Evolutionary conservation across 208 protist genomes (phyloP), one percentile per base, ranked within the genome.

Genomic region (Naegleria lovaniensis): DNA sequence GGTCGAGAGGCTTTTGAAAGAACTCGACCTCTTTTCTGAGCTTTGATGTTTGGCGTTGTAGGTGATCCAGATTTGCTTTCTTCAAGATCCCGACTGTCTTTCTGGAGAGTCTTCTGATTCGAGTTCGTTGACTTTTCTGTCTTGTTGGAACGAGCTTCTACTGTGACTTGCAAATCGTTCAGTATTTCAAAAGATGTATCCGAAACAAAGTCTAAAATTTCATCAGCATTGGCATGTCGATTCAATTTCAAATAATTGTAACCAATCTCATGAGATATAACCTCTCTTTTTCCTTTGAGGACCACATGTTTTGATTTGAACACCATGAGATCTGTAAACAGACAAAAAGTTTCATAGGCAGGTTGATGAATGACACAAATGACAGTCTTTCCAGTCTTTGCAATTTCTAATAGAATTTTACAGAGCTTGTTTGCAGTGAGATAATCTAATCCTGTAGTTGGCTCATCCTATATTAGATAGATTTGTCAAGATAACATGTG

Each of bases 381-480:
- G 11, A 94, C 91, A 25, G 93, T 94, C 25, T 88, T 83, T 5
- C 43, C 51, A 43, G 7, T 29, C 2, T 89, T 5, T 40, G 86
- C 48, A 33, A 89, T 76, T 39, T 39, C 58, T 13, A 76, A 5
- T 5, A 89, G 36, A 43, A 9, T 41, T 76, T 59, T 41, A 76
- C 43, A 76, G 7, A 76, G 5, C 43, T 89, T 43, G 15, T 89
- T 89, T 25, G 51, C 9, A n/a, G 33, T 43, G 0, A 43, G 7
- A n/a, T 22, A 40, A 76, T 89, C 86, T 13, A 89, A 84, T 67
- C 11, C 55, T 22, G 95, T 95, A 38, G 96, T 98, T 39, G 96
- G 96, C 93, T 98, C 96, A 86, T 98, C 96, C 43, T 48, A 7
- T n/a, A n/a, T n/a, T n/a, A n/a, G n/a, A n/a, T n/a, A n/a, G n/a